Conservation (phyloP, 345 rosid genomes). For the Psidium guajava region DNA sequence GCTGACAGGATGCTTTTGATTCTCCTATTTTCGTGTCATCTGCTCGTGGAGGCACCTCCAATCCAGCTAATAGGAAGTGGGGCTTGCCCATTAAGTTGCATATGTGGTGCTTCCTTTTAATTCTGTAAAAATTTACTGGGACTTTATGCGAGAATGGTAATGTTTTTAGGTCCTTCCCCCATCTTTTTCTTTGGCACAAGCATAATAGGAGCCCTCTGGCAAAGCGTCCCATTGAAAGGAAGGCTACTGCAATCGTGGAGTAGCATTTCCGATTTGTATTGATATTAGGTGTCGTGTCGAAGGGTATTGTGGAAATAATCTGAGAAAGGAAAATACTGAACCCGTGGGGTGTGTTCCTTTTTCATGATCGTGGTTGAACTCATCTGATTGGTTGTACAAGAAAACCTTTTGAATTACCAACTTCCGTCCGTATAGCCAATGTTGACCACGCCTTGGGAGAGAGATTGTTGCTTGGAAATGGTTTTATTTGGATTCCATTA, state of each 20-base stretch:
- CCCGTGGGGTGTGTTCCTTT: background rate
- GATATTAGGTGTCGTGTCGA: background rate
- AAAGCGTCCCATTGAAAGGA: background rate
- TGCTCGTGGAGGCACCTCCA: conserved; percentile 2
- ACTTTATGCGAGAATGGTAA: background rate
- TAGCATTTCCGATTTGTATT: background rate
- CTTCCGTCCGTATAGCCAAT: too few relatives aligned
- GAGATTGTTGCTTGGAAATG: too few relatives aligned
- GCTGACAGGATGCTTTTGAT: background rate
- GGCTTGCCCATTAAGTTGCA: background rate
- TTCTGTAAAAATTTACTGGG: background rate
- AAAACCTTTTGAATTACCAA: too few relatives aligned
- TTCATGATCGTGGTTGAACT: background rate
- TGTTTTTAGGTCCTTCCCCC: background rate
- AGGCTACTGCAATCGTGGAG: background rate
- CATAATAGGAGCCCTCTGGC: background rate
- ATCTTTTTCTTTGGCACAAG: background rate
- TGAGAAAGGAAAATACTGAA: background rate
- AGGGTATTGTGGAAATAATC: background rate
- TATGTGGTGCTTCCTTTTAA: background rate
- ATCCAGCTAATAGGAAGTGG: background rate
- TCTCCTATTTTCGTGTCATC: conserved; percentile 6
- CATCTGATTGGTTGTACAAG: background rate
- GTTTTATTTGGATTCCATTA: too few relatives aligned
- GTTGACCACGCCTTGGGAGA: too few relatives aligned